Base-by-base conservation (phyloP, 805 yeast genomes). In the Diddensiella caesifluorescens region DNA sequence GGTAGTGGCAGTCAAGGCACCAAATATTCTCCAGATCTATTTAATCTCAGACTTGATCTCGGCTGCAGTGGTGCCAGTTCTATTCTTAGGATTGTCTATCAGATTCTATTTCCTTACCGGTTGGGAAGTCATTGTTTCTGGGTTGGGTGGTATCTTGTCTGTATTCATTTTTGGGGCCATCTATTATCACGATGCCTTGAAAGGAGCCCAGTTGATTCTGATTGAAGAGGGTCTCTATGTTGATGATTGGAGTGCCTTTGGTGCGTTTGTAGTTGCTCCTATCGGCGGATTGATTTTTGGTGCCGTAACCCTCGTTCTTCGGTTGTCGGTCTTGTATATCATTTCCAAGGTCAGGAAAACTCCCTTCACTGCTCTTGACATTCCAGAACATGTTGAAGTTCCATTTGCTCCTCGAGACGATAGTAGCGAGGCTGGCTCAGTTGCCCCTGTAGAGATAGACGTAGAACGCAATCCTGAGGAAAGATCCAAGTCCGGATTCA, bases 201-300 rank as follows among this genome's bases (percentile, higher is more conserved):
- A 79, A 46, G 97, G 96, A 53, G 96, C 83, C 13, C 71, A 71
- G 47, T 69, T 89, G 39, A 64, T 89, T 39, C 66, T 89, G 45
- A 70, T 89, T 40, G 53, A 57, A 37, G 47, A 60, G 18, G 96
- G 97, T 33, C 65, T 89, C 21, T 89, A 89, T 56, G 67, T 74
- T 4, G 74, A 72, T 38, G 96, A 89, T 58, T 89, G 96, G 96
- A 85, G 94, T 54, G 80, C 95, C 0, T 89, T 89, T 65, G 97
- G 95, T 19, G 95, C 96, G 1, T 89, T 89, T 63, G 90, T 84
- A 4, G 83, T 81, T 48, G 92, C 96, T 1, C 96, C 96, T 4
- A 70, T 80, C 30, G 94, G 90, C 21, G 87, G 90, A 7, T 49
- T 88, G 2, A 47, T 81, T 4, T 67, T 80, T 47, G 79, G 84